phyloP scores from a whole-genome alignment of 345 rosid species.

The Eucalyptus curtisii region DNA sequence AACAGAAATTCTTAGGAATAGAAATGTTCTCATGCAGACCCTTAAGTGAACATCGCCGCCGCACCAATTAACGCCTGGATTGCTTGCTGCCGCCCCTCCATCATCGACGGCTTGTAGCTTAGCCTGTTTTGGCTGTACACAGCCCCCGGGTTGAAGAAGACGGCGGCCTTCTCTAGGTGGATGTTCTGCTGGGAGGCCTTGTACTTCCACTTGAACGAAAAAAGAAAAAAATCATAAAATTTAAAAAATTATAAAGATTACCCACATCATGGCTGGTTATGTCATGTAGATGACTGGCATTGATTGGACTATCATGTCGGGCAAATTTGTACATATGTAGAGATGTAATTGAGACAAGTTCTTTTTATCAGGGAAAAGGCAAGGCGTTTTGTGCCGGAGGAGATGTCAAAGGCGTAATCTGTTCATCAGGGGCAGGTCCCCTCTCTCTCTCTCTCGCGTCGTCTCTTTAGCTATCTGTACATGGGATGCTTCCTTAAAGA shows the following conservation, averaged over 20 bases:
- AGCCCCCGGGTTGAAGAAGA: neutral
- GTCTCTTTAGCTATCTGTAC: neutral
- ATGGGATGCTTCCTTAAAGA: neutral
- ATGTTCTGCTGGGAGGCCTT: neutral
- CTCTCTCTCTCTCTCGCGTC: neutral
- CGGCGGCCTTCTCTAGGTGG: neutral
- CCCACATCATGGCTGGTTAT: no score
- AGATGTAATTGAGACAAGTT: neutral
- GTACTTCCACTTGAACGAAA: neutral
- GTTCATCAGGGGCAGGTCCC: neutral
- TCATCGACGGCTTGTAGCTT: neutral
- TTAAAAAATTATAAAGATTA: neutral
- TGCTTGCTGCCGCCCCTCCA: neutral
- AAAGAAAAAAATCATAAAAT: neutral
- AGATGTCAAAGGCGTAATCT: neutral
- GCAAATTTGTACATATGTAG: neutral
- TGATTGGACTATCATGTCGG: no score
- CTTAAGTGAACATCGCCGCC: neutral
- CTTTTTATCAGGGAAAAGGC: neutral
- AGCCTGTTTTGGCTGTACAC: neutral
- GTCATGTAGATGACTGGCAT: no score
- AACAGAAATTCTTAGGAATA: no score
- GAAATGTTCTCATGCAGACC: no score
- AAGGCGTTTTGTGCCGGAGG: neutral
- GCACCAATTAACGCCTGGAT: neutral